Evolutionary conservation across 345 rosid species (phyloP).

Genomic region (Corymbia maculata): DNA sequence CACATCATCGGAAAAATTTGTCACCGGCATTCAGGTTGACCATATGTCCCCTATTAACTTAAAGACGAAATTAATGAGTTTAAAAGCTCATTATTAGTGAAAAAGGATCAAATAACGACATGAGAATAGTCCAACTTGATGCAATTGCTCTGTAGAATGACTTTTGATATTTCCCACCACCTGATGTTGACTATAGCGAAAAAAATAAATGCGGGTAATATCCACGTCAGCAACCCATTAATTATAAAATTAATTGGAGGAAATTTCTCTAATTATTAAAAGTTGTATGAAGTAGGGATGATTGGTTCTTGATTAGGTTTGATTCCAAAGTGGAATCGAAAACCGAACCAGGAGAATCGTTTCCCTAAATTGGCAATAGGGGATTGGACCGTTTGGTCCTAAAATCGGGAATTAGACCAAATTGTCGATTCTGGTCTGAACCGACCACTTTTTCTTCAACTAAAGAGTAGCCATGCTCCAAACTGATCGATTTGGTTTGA

Average conservation of each 20-base stretch:
- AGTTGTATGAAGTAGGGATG: background rate
- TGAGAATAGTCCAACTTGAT: background rate
- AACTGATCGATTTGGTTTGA: no score
- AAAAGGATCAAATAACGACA: background rate
- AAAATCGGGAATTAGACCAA: no score
- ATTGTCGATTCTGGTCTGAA: no score
- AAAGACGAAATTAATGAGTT: background rate
- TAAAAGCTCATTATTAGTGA: background rate
- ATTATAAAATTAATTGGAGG: background rate
- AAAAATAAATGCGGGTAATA: background rate
- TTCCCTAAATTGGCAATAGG: no score
- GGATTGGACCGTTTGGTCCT: no score
- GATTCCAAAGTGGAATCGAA: no score
- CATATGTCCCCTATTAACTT: background rate
- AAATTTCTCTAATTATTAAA: background rate
- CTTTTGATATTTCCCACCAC: background rate
- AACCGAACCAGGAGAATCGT: no score
- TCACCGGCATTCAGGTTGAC: background rate
- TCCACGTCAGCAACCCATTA: background rate
- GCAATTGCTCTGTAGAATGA: background rate
- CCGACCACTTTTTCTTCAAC: no score
- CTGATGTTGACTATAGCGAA: no score
- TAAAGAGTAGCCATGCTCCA: no score
- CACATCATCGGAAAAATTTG: background rate
- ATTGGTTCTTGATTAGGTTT: no score